Percentiles rank a stretch among this genome's conserved stretches.
phyloP scores from a whole-genome alignment of 2,329 filamentous ascomycete genomes.

The Aureobasidium sp. region DNA sequence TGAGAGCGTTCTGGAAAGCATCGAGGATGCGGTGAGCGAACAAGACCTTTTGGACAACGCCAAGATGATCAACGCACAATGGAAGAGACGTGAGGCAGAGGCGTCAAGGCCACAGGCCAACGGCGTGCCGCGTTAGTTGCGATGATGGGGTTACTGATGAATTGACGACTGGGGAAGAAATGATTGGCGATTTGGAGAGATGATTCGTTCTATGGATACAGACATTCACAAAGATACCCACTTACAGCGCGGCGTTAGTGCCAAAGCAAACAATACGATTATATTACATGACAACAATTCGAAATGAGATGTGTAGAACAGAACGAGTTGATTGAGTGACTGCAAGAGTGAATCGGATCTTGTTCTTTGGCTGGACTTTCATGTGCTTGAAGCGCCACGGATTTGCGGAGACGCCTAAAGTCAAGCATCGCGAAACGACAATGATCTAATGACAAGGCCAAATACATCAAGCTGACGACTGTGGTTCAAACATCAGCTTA shows the following conservation, averaged over 20 bases:
- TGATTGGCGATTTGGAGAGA: neutral
- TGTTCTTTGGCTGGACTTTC: neutral
- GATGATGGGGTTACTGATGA: neutral
- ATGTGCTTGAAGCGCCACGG: neutral
- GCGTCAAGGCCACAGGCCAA: slow-evolving; percentile 12
- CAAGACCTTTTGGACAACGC: slow-evolving; percentile 67
- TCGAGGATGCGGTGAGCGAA: slow-evolving; percentile 75
- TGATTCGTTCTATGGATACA: neutral
- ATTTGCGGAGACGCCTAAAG: neutral
- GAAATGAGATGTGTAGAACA: neutral
- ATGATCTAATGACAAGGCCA: neutral
- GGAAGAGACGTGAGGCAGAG: slow-evolving; percentile 54
- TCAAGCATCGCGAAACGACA: neutral
- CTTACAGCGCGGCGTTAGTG: neutral
- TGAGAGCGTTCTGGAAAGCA: slow-evolving; percentile 79
- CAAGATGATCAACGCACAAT: slow-evolving; percentile 64
- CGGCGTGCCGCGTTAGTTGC: neutral
- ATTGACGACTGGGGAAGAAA: neutral
- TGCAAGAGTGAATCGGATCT: neutral
- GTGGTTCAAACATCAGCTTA: neutral
- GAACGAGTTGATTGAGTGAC: neutral
- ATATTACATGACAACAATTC: neutral
- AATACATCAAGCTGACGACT: neutral
- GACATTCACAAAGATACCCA: slow-evolving; percentile 7
- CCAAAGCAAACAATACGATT: neutral